Conservation (phyloP, 495 filamentous ascomycete genomes). For the Endocarpon pusillum region DNA sequence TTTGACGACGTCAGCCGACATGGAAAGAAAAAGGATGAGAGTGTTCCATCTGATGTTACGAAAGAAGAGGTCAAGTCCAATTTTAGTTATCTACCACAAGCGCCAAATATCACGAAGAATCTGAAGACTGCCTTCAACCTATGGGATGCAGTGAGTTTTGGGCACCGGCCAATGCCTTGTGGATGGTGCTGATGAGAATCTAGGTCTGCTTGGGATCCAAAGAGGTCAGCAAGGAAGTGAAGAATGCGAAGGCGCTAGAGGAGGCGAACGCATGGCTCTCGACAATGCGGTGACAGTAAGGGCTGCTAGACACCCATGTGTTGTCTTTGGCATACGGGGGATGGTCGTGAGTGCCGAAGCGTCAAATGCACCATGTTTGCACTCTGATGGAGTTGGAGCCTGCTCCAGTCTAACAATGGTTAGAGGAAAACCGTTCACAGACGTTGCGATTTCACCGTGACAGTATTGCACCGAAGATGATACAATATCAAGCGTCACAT, state of each 20-base stretch:
- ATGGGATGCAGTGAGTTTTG: slow-evolving; percentile 53
- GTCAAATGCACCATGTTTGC: too few species aligned
- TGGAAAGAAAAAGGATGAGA: slow-evolving; percentile 10
- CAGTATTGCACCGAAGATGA: too few species aligned
- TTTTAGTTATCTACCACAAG: slow-evolving; percentile 61
- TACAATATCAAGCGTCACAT: too few species aligned
- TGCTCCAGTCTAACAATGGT: too few species aligned
- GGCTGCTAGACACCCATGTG: too few species aligned
- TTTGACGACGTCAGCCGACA: slow-evolving; percentile 63
- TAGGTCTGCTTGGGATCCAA: slow-evolving; percentile 51
- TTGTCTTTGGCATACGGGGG: too few species aligned
- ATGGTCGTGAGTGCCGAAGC: too few species aligned
- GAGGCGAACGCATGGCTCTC: slow-evolving; percentile 49
- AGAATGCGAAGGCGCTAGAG: slow-evolving; percentile 43
- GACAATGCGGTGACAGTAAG: slow-evolving; percentile 31
- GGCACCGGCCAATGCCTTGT: background rate
- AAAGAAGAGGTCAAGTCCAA: slow-evolving; percentile 42
- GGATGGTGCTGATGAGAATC: background rate
- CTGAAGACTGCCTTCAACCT: slow-evolving; percentile 64
- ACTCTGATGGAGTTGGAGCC: too few species aligned
- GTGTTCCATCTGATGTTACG: slow-evolving; percentile 39
- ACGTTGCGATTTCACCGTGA: too few species aligned
- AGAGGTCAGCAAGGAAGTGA: slow-evolving; percentile 43
- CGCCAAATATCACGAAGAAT: slow-evolving; percentile 57
- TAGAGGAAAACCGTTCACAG: too few species aligned